These are phyloP conservation scores for Fusarium napiforme DNA, from an alignment of 2,329 filamentous ascomycete species.

Conservation along the genomic window DNA sequence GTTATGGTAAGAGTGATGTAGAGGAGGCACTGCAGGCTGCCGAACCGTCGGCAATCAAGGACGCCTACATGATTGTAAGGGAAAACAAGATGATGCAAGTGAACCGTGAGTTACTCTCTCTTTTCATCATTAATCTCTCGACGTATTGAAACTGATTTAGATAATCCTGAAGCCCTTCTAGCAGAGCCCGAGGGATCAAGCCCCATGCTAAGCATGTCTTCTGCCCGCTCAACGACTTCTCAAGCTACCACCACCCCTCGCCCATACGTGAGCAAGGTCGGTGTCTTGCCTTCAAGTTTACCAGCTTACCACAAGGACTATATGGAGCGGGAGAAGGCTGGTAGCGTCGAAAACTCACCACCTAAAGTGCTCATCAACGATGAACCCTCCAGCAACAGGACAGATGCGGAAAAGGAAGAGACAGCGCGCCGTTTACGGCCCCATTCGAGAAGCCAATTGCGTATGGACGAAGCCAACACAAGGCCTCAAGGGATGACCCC, in stretches of 20 bases:
- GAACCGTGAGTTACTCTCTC: slow-evolving; percentile 74
- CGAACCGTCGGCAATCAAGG: slow-evolving; percentile 97
- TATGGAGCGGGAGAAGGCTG: slow-evolving; percentile 77
- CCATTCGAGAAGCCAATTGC: slow-evolving; percentile 78
- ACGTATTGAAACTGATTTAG: slow-evolving; percentile 48
- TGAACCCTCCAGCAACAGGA: slow-evolving; percentile 62
- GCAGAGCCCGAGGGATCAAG: slow-evolving; percentile 56
- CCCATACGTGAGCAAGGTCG: slow-evolving; percentile 83
- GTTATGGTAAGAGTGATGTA: slow-evolving; percentile 93
- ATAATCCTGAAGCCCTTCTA: slow-evolving; percentile 49
- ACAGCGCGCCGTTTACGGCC: slow-evolving; percentile 85
- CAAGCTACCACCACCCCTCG: slow-evolving; percentile 60
- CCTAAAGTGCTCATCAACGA: slow-evolving; percentile 59
- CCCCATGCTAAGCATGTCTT: slow-evolving; percentile 65
- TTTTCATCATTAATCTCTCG: background rate
- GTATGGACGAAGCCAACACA: slow-evolving; percentile 71
- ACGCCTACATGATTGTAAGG: slow-evolving; percentile 96
- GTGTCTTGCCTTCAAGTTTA: slow-evolving; percentile 89
- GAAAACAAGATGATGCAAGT: slow-evolving; percentile 98
- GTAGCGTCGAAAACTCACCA: slow-evolving; percentile 56
- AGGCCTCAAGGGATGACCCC: slow-evolving; percentile 72
- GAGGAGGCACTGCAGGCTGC: slow-evolving; percentile 91
- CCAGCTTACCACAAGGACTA: slow-evolving; percentile 91
- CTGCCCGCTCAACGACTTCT: slow-evolving; percentile 64
- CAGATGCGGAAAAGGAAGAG: slow-evolving; percentile 81